These are phyloP conservation scores for Aegilops sharonensis DNA, from an alignment of 176 grass and related monocot species.

Conservation along the genomic window DNA sequence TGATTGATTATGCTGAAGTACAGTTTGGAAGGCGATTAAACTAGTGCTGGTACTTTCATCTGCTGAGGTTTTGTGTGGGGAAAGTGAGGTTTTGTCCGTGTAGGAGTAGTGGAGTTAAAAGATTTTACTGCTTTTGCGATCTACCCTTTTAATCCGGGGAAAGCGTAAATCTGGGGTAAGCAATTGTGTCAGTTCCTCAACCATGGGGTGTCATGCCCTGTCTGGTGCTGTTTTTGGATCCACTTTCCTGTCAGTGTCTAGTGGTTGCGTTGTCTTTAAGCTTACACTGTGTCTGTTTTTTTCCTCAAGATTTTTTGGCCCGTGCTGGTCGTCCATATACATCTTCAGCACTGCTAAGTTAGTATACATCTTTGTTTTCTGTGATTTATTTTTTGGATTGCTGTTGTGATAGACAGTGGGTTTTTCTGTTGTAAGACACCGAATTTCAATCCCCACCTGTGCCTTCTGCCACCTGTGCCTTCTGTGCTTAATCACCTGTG, in stretches of 20 bases:
- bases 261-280: not conserved
- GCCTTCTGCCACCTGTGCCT: no score
- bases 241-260: not conserved
- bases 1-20: not conserved
- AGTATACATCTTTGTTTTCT: no score
- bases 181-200: slow-evolving; percentile 25
- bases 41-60: not conserved
- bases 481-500: no score
- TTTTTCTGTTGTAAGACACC: no score
- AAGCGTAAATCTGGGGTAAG: no score
- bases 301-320: no score
- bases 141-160: not conserved
- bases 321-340: no score
- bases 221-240: not conserved
- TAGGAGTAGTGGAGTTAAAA: not conserved
- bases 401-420: no score
- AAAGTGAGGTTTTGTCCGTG: not conserved
- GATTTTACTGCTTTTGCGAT: not conserved
- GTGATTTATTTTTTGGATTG: no score
- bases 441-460: no score
- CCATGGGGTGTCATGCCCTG: slow-evolving; percentile 26
- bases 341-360: no score
- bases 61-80: not conserved
- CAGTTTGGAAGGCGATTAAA: not conserved
- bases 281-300: not conserved